These are phyloP conservation scores for Puccinellia tenuiflora DNA, from an alignment of 176 grass and related monocot species.

Conservation along the genomic window DNA sequence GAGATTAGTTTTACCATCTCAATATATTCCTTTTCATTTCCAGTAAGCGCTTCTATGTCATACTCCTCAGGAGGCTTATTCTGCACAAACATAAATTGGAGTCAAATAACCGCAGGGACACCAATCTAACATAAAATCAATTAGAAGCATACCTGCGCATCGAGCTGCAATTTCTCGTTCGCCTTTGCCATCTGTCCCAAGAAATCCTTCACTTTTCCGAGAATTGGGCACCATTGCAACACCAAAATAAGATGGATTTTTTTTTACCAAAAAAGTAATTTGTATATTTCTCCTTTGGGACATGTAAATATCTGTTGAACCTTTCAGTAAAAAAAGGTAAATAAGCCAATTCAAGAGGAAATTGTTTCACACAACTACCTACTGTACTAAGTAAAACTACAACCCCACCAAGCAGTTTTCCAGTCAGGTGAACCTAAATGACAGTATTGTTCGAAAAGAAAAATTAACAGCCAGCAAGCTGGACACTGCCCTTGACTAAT, in stretches of 20 bases:
- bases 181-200: conserved; percentile 77
- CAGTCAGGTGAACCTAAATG: background rate
- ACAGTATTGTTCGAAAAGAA: background rate
- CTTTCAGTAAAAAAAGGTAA: no score
- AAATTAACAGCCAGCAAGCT: background rate
- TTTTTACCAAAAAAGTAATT: no score
- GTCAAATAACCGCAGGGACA: no score
- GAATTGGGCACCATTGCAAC: conserved; percentile 38
- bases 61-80: conserved; percentile 40
- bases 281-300: no score
- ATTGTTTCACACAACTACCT: no score
- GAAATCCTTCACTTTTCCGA: conserved; percentile 76
- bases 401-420: background rate
- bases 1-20: conserved; percentile 64
- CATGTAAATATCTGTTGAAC: no score
- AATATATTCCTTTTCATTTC: conserved; percentile 79
- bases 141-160: no score
- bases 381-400: no score
- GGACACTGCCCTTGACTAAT: background rate
- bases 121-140: no score
- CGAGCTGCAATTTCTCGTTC: conserved; percentile 1
- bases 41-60: conserved; percentile 66
- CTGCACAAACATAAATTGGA: no score
- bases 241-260: conserved; percentile 23
- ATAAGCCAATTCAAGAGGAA: no score